phyloP scores from a whole-genome alignment of 768 basidiomycete genomes.

The Filobasidium wieringae region DNA sequence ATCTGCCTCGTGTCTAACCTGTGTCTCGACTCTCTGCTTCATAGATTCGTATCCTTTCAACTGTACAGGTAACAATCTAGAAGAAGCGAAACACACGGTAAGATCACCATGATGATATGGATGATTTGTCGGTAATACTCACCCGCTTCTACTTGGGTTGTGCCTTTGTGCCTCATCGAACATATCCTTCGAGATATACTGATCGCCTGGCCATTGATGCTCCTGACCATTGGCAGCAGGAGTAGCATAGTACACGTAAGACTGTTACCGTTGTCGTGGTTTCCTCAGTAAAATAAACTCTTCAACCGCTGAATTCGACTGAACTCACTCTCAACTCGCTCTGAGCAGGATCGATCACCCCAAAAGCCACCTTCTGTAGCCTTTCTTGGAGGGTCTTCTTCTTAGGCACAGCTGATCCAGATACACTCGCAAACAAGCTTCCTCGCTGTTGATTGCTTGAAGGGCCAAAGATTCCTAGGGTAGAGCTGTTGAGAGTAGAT shows the following conservation, averaged over 20 bases:
- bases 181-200: conserved; percentile 3
- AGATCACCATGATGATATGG: background rate
- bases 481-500: background rate
- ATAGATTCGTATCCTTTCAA: conserved; percentile 10
- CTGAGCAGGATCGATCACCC: conserved; percentile 2
- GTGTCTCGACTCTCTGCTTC: conserved; percentile 8
- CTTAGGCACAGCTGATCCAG: background rate
- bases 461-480: background rate
- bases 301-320: background rate
- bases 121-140: background rate
- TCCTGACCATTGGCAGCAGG: conserved; percentile 2
- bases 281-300: background rate
- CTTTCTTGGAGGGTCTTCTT: conserved; percentile 11
- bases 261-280: background rate
- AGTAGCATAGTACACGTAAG: conserved; percentile 11
- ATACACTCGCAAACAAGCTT: background rate
- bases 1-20: conserved; percentile 4
- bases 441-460: background rate
- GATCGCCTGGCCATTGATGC: conserved; percentile 6
- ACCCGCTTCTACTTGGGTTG: conserved; percentile 8
- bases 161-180: conserved; percentile 10
- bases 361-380: conserved; percentile 3
- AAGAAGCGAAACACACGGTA: background rate
- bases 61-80: conserved; percentile 6
- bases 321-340: conserved; percentile 4